phyloP scores from a whole-genome alignment of 805 yeast genomes.

The Hanseniaspora meyeri region DNA sequence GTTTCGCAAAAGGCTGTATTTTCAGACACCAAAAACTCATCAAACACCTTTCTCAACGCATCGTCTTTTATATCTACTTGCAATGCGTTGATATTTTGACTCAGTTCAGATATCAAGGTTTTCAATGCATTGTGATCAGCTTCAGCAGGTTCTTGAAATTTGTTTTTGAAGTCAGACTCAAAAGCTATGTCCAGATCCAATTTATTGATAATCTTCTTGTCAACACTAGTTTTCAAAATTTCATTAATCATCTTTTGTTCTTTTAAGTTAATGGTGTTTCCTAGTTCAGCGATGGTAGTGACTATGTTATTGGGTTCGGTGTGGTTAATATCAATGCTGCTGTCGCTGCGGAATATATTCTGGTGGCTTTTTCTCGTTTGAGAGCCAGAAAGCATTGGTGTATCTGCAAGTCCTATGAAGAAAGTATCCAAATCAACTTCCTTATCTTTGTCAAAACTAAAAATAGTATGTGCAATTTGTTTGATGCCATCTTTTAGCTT shows the following conservation, averaged over 20 bases:
- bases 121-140: not conserved
- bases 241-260: constrained; percentile 1
- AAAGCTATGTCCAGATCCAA: not conserved
- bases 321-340: not conserved
- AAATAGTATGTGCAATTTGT: constrained; percentile 1
- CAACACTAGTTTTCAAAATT: not conserved
- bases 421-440: constrained; percentile 1
- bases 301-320: constrained; percentile 4
- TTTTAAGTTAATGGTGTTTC: constrained; percentile 6
- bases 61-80: not conserved
- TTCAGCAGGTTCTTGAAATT: not conserved
- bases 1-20: constrained; percentile 47
- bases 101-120: not conserved
- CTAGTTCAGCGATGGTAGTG: constrained; percentile 12
- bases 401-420: constrained; percentile 10
- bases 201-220: constrained; percentile 4
- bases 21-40: not conserved
- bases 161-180: not conserved
- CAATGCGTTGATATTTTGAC: constrained; percentile 3
- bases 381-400: constrained; percentile 8
- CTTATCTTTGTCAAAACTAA: not conserved
- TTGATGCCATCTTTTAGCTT: constrained; percentile 1
- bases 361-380: not conserved
- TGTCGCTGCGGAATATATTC: not conserved
- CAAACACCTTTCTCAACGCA: not conserved